Base-by-base conservation (phyloP, 345 rosid genomes). In the Firmiana major region DNA sequence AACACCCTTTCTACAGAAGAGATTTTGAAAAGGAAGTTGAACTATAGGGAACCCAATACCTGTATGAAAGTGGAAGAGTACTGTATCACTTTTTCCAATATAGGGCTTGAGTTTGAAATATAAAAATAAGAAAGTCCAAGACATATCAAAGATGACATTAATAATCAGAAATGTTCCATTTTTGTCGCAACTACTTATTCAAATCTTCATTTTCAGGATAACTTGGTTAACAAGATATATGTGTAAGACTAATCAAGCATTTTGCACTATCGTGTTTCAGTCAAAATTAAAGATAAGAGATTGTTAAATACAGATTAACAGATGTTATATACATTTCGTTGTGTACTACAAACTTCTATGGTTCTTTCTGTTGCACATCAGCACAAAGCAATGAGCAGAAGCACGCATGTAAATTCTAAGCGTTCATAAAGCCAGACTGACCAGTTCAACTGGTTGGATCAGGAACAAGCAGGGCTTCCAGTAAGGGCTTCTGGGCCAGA, bases 21-120 rank as follows among this genome's bases (percentile, higher is more conserved):
- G 76, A 73, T 11, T 57, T 73, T 21, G 63, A 11, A 15, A 55
- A 40, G 64, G 63, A 55, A 12, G 36, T 21, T 57, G 76, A 73
- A 22, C 8, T 73, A 38, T 21, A 38, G 28, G 65, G 76, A 58
- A 40, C 65, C 53, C 40, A 57, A 21, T 55, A 15, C 53, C 65
- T 73, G 76, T 28, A 73, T 13, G 65, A 57, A 73, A 21, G 17
- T 40, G 58, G 65, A 57, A 40, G 51, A 42, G 21, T 7, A 36
- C 9, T 57, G 11, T 34, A 40, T 57, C 22, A 57, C 36, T 73
- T 40, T 40, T n/a, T 55, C 22, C 48, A 57, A 40, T 22, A 55
- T 57, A 55, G 5, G 38, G 11, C 31, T 5, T n/a, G 63, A 26
- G 10, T 34, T 72, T n/a, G 17, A 36, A 21, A 51, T n/a, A 53